A percentile compares a stretch with the other conserved stretches of the same genome.
phyloP scores from a whole-genome alignment of 1,284 basidiomycete species.

The Malassezia slooffiae region DNA sequence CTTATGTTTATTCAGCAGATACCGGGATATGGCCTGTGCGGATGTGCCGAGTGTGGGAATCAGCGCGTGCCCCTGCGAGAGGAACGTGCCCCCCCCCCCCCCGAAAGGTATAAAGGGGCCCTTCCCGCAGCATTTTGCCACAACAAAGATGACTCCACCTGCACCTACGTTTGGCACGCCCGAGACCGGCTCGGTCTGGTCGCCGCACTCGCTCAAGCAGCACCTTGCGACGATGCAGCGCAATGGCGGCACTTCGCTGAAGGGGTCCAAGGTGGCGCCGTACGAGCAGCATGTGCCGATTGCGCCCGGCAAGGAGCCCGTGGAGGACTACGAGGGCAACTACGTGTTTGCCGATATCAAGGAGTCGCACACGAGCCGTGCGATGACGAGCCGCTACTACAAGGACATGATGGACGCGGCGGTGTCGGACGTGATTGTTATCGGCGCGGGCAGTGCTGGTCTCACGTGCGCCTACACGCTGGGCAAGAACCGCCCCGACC shows the following conservation, averaged over 20 bases:
- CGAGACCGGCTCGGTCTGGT: slow-evolving; percentile 5
- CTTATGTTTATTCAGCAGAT: too few species aligned
- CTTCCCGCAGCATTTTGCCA: too few species aligned
- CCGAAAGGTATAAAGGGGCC: too few species aligned
- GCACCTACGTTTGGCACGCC: slow-evolving; percentile 21
- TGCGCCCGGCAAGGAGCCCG: slow-evolving; percentile 30
- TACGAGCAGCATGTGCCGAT: slow-evolving; percentile 30
- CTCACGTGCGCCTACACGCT: slow-evolving; percentile 62
- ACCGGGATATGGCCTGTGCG: too few species aligned
- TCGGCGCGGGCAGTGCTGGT: slow-evolving; percentile 69
- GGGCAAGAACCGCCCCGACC: slow-evolving; percentile 60
- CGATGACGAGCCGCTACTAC: slow-evolving; percentile 39
- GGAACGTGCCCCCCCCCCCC: too few species aligned
- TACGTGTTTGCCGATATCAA: slow-evolving; percentile 42
- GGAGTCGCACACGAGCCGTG: slow-evolving; percentile 37
- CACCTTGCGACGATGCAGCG: slow-evolving; percentile 12
- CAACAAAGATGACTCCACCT: slow-evolving; percentile 34
- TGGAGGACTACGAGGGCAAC: slow-evolving; percentile 37
- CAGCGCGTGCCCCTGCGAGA: too few species aligned
- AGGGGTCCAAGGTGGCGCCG: slow-evolving; percentile 1
- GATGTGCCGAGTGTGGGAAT: too few species aligned
- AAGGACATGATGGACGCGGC: slow-evolving; percentile 47
- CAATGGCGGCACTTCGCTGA: slow-evolving; percentile 5
- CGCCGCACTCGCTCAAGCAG: slow-evolving; percentile 17
- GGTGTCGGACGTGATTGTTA: slow-evolving; percentile 66